These are phyloP conservation scores for Coemansia sp. DNA, from an alignment of 192 early-diverging fungal genomes.

Conservation along the genomic window DNA sequence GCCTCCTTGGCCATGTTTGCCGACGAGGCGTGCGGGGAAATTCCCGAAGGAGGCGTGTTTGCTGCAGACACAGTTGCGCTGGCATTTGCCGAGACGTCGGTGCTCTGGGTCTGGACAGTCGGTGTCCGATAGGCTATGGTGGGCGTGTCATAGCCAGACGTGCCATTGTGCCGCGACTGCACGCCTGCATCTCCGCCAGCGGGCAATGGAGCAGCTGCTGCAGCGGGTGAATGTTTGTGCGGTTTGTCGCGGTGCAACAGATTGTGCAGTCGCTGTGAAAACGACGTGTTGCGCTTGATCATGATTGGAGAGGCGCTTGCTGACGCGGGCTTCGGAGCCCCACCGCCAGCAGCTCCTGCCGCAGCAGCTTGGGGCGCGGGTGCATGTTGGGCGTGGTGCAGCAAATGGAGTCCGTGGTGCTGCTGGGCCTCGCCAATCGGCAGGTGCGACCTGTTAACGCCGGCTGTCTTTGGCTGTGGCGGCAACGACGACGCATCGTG, in stretches of 20 bases:
- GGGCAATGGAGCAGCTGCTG: conserved; percentile 1
- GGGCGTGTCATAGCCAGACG: conserved; percentile 29
- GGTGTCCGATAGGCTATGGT: conserved; percentile 53
- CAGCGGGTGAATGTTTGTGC: conserved; percentile 16
- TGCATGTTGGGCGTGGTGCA: conserved; percentile 8
- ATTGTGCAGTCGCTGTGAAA: conserved; percentile 54
- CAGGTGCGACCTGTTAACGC: conserved; percentile 18
- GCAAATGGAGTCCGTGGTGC: conserved; percentile 10
- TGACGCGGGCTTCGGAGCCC: conserved; percentile 6
- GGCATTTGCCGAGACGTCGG: conserved; percentile 23
- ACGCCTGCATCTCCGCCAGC: conserved; percentile 18
- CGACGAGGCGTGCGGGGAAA: conserved; percentile 26
- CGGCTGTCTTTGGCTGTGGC: conserved; percentile 44
- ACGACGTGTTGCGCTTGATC: conserved; percentile 54
- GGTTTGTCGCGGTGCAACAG: conserved; percentile 51
- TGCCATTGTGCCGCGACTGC: conserved; percentile 15
- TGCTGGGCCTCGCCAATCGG: conserved; percentile 21
- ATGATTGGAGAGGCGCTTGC: conserved; percentile 26
- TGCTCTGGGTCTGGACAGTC: conserved; percentile 41
- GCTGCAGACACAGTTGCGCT: conserved; percentile 27
- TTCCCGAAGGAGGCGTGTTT: conserved; percentile 33
- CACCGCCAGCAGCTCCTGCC: not conserved
- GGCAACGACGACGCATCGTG: conserved; percentile 22
- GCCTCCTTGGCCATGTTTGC: conserved; percentile 22
- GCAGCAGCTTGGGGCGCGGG: not conserved